A percentile compares a stretch with the other conserved stretches of the same genome.
phyloP scores from a whole-genome alignment of 2,329 filamentous ascomycete genomes.

The Penicillium sp. region DNA sequence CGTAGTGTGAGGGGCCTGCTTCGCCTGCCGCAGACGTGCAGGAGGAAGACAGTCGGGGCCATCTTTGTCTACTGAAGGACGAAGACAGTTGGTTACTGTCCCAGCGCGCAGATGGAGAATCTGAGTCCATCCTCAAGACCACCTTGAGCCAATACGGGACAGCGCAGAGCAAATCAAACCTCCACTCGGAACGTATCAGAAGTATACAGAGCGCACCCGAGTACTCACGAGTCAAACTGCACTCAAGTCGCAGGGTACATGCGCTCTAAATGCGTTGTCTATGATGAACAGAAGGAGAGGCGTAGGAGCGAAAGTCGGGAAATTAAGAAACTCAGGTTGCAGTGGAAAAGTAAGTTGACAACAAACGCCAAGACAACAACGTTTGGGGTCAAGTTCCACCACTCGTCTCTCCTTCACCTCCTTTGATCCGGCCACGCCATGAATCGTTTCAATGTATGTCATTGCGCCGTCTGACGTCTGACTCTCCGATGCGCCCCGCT shows the following conservation, averaged over 20 bases:
- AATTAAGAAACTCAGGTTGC: neutral
- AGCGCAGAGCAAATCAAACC: constrained; percentile 17
- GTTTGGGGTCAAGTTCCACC: constrained; percentile 11
- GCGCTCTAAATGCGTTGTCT: constrained; percentile 15
- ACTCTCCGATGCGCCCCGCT: neutral
- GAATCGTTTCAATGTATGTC: constrained; percentile 34
- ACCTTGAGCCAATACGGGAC: constrained; percentile 12
- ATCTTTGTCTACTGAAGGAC: constrained; percentile 29
- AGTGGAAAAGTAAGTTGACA: neutral
- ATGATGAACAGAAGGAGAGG: neutral
- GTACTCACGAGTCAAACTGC: constrained; percentile 17
- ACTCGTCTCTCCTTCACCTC: constrained; percentile 8
- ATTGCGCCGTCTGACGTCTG: neutral
- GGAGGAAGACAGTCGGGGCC: constrained; percentile 27
- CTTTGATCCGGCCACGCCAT: constrained; percentile 19
- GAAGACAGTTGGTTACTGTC: constrained; percentile 27
- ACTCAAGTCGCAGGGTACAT: constrained; percentile 17
- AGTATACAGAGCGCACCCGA: constrained; percentile 9
- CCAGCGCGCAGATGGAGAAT: constrained; percentile 25
- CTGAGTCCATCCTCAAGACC: constrained; percentile 31
- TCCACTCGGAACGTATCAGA: constrained; percentile 11
- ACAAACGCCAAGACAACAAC: constrained; percentile 21
- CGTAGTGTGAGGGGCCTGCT: constrained; percentile 20
- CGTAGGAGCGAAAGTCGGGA: neutral
- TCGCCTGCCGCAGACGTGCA: constrained; percentile 22